phyloP scores from a whole-genome alignment of 148 eudicot genomes.

The Polygonum maritimum region DNA sequence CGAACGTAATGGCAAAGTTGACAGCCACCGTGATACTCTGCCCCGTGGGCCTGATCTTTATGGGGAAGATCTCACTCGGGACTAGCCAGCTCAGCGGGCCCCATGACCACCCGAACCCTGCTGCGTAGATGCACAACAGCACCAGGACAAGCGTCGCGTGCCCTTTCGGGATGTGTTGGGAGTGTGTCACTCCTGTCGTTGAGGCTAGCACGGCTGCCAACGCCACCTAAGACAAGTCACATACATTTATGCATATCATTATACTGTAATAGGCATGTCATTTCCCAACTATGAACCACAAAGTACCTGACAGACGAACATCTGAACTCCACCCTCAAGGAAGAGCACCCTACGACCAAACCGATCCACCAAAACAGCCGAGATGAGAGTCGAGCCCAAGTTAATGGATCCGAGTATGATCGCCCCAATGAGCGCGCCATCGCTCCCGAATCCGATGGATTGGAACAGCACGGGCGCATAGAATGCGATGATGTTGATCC shows the following conservation, averaged over 20 bases:
- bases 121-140: slow-evolving; percentile 22
- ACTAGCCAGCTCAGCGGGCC: slow-evolving; percentile 38
- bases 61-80: slow-evolving; percentile 36
- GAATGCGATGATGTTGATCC: slow-evolving; percentile 40
- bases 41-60: slow-evolving; percentile 26
- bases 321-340: slow-evolving; percentile 36
- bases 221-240: slow-evolving; percentile 11
- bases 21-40: slow-evolving; percentile 28
- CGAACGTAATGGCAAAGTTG: slow-evolving; percentile 28
- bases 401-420: slow-evolving; percentile 29
- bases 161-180: slow-evolving; percentile 7
- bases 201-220: slow-evolving; percentile 23
- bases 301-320: slow-evolving; percentile 34
- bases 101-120: slow-evolving; percentile 54
- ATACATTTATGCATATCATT: not conserved
- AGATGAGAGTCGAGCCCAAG: slow-evolving; percentile 25
- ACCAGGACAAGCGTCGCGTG: slow-evolving; percentile 13
- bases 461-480: slow-evolving; percentile 38
- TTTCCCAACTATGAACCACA: not conserved
- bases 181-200: slow-evolving; percentile 7
- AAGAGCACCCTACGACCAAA: slow-evolving; percentile 36
- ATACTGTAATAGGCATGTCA: not conserved
- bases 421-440: slow-evolving; percentile 30
- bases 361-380: slow-evolving; percentile 31
- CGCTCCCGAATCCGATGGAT: slow-evolving; percentile 31